Base-by-base conservation (phyloP, 352 stramenopile species). In the Thalassiosira allenii region DNA sequence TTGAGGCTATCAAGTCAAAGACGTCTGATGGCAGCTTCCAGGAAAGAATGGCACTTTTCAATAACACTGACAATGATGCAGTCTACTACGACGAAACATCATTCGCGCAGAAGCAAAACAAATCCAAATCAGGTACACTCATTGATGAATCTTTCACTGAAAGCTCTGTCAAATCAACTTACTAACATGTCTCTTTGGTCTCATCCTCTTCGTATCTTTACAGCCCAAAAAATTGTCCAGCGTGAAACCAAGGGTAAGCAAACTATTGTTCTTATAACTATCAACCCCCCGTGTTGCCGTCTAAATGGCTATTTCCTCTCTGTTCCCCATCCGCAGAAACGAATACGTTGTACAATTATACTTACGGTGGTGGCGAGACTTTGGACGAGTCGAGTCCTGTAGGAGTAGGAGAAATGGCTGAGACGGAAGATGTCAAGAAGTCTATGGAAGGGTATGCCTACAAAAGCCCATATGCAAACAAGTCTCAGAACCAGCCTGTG, bases 21-120 rank as follows among this genome's bases (percentile, higher is more conserved):
- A 44, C 37, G 37, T 44, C 37, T 14, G 14, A 6, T 14, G 37
- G 37, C n/a, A 64, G 57, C 27, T 25, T 66, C 29, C 44, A 66
- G 33, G 57, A 66, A 51, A 29, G 57, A 20, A 66, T 66, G 57
- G 44, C 41, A 20, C n/a, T 25, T n/a, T 64, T 64, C 40, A 64
- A 43, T 43, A 37, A 64, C 9, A 64, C 17, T 59, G 12, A 41
- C 11, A 64, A 64, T 17, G 6, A 8, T 11, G 20, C 12, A 5
- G 12, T 33, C 17, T 17, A 23, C 33, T 34, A 27, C 20, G 22
- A 62, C 12, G 2, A 27, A 14, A 20, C 5, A 34, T 17, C 33
- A 44, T 44, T 44, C 37, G 37, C 37, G 6, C 6, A 14, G 37
- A 14, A 6, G 14, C 37, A 44, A 14, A 44, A 44, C 14, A 44